phyloP scores from a whole-genome alignment of 768 basidiomycete genomes.

The Ephemerocybe angulata region DNA sequence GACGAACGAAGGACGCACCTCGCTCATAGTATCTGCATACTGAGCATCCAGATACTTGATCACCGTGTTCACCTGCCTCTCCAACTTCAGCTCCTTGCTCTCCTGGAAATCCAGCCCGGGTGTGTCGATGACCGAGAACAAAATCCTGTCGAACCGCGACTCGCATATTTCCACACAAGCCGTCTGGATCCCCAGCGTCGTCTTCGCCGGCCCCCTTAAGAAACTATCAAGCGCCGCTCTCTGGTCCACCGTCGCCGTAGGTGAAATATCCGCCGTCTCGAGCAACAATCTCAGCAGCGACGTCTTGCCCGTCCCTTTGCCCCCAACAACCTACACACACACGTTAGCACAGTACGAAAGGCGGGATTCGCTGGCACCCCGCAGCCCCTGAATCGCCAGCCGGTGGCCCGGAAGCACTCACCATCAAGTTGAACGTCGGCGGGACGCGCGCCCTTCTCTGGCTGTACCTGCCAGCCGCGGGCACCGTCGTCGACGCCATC shows the following conservation, averaged over 20 bases:
- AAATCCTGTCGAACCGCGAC: conserved; percentile 72
- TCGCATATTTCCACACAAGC: conserved; percentile 82
- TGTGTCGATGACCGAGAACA: conserved; percentile 81
- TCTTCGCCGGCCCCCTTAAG: conserved; percentile 54
- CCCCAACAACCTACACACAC: conserved; percentile 64
- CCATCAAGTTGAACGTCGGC: conserved; percentile 87
- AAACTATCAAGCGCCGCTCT: conserved; percentile 61
- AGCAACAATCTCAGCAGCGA: conserved; percentile 75
- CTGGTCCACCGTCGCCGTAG: conserved; percentile 73
- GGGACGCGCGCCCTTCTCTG: conserved; percentile 64
- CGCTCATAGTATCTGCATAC: conserved; percentile 84
- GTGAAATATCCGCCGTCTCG: conserved; percentile 81
- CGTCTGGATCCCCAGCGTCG: conserved; percentile 61
- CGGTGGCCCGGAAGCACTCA: conserved; percentile 23
- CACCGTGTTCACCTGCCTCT: conserved; percentile 69
- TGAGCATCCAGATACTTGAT: conserved; percentile 78
- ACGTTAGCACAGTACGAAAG: conserved; percentile 10
- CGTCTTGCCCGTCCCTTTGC: conserved; percentile 81
- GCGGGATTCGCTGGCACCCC: not conserved
- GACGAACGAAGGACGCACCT: conserved; percentile 43
- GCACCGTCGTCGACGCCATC: conserved; percentile 36
- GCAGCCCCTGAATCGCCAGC: not conserved
- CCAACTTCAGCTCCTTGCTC: conserved; percentile 72
- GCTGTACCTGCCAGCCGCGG: conserved; percentile 44
- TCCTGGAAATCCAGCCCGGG: conserved; percentile 76